Conservation (phyloP, 169 alveolate species). For the Perkinsus marinus region DNA sequence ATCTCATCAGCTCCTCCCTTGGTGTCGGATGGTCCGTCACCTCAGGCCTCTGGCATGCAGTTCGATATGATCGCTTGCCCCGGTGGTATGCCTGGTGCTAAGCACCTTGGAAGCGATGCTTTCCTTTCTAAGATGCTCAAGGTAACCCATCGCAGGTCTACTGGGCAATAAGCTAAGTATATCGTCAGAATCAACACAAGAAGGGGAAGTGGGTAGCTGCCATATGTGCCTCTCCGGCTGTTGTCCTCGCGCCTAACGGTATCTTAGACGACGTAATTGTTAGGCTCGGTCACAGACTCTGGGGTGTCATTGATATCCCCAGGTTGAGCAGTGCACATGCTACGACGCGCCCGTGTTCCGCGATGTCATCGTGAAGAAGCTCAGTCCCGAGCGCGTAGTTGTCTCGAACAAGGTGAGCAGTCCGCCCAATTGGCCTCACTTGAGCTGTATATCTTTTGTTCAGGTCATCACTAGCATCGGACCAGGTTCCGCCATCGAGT, state of each 20-base stretch:
- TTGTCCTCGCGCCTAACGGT: background rate
- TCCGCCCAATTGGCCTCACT: background rate
- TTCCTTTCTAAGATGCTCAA: background rate
- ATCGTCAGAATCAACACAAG: background rate
- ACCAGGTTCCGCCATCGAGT: constrained; percentile 5
- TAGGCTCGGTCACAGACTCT: background rate
- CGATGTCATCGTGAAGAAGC: background rate
- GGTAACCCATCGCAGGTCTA: too few relatives aligned
- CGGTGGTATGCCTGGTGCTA: background rate
- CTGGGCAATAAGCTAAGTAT: too few relatives aligned
- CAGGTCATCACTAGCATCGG: background rate
- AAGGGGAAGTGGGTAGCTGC: background rate
- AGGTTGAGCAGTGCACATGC: background rate
- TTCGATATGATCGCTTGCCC: background rate
- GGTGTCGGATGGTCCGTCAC: too few relatives aligned
- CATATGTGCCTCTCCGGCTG: constrained; percentile 3
- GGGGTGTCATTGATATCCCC: background rate
- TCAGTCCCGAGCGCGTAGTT: background rate
- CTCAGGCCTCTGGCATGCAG: background rate
- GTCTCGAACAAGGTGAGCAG: background rate
- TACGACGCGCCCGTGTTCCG: background rate
- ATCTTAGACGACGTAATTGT: background rate
- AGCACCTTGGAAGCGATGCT: background rate
- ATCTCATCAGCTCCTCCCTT: too few relatives aligned
- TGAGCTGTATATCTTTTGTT: too few relatives aligned